Evolutionary conservation across 305 asterid species (phyloP).

Genomic region (Coffea humblotiana): DNA sequence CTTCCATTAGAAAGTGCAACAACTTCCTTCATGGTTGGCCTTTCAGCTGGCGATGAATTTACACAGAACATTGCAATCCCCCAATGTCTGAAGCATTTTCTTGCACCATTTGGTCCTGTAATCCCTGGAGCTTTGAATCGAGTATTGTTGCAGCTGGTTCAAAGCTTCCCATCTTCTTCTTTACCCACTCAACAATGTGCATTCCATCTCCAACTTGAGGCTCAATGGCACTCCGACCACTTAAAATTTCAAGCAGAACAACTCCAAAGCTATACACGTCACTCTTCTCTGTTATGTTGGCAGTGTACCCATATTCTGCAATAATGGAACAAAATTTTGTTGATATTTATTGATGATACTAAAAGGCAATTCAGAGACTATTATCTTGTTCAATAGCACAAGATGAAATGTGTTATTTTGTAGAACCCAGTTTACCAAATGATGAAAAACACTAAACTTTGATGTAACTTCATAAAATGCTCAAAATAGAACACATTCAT

Average conservation of each 20-base stretch:
- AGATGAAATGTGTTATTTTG: neutral
- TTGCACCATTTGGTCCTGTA: constrained; percentile 86
- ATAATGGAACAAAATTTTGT: constrained; percentile 1
- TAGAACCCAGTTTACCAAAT: no score
- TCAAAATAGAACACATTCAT: neutral
- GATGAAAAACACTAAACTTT: no score
- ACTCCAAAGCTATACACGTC: constrained; percentile 95
- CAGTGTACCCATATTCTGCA: constrained; percentile 91
- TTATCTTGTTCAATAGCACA: neutral
- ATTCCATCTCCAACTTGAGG: constrained; percentile 78
- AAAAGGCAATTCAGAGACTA: neutral
- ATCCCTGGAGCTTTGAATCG: constrained; percentile 71
- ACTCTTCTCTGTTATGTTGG: constrained; percentile 88
- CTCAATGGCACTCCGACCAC: constrained; percentile 79
- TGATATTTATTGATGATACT: neutral
- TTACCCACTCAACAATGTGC: constrained; percentile 95
- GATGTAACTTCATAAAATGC: neutral
- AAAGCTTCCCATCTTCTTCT: constrained; percentile 94
- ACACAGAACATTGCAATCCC: constrained; percentile 97
- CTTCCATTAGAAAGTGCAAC: constrained; percentile 90
- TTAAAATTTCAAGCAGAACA: constrained; percentile 77
- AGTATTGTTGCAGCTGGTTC: constrained; percentile 80
- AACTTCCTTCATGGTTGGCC: constrained; percentile 97
- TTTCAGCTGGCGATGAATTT: constrained; percentile 76
- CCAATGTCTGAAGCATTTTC: constrained; percentile 97